Evolutionary conservation across 2,329 filamentous ascomycete genomes (phyloP), one percentile per base, ranked within the genome.

Genomic region (Tolypocladium endophyticum): DNA sequence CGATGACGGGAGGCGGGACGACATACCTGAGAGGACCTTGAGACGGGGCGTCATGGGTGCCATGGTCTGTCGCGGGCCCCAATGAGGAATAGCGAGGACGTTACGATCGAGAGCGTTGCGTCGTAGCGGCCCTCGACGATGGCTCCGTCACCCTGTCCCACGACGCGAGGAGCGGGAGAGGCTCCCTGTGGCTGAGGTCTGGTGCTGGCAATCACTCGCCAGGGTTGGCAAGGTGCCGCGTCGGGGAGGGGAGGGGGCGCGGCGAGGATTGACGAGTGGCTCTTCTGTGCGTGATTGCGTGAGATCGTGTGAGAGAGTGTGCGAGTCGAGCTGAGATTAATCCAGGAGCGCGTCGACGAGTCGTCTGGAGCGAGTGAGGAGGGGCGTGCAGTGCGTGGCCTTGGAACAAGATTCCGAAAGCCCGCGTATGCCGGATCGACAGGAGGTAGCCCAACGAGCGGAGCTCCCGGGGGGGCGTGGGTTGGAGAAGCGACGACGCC

Each of bases 21-120:
- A 80, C 82, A 74, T 75, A 84, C 82, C 82, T 80, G 81, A 82
- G 71, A 84, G 77, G 74, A 83, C 78, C 76, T 79, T 83, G 73
- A 81, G 78, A 75, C 81, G 81, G 74, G 82, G 81, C 73, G 81
- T 76, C 72, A 78, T 75, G 73, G 82, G 81, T 75, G 81, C 81
- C 82, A 84, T 84, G 73, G 73, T 50, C 79, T 72, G 72, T 70
- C 63, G 61, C 64, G 64, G 65, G 64, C 67, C 65, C 71, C 64
- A 65, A 73, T 66, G 62, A 61, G 71, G 71, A 70, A 68, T 70
- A 71, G 71, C 63, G 68, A 70, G 66, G 64, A 68, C 63, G 68
- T 63, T 66, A 65, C 71, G 68, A 68, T 68, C 64, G 66, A 68
- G 67, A 64, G 54, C 66, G 64, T 64, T 68, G 66, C 65, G 66